phyloP scores from a whole-genome alignment of 2,329 filamentous ascomycete genomes.

The Paecilomyces sp. region DNA sequence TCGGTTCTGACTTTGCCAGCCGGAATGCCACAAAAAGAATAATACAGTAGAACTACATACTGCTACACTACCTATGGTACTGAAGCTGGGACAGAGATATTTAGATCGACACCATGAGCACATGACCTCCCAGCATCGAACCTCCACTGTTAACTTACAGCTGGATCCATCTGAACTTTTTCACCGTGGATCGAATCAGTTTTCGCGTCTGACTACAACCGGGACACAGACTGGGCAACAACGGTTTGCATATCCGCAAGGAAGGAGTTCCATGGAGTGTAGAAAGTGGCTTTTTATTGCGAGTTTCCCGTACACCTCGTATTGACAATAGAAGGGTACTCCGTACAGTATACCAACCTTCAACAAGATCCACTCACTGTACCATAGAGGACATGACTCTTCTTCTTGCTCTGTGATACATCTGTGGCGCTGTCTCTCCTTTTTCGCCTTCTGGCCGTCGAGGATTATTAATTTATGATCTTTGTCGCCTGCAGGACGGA shows the following conservation, averaged over 20 bases:
- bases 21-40: background rate
- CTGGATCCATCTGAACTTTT: background rate
- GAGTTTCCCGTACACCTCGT: too few relatives aligned
- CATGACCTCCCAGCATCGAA: background rate
- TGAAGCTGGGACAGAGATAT: background rate
- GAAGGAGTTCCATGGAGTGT: too few relatives aligned
- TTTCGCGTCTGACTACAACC: background rate
- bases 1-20: background rate
- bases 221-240: background rate
- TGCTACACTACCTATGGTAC: background rate
- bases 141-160: background rate
- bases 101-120: background rate
- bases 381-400: background rate
- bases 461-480: background rate
- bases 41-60: background rate
- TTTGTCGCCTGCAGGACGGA: background rate
- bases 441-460: background rate
- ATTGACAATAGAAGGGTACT: too few relatives aligned
- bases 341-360: too few relatives aligned
- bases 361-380: too few relatives aligned
- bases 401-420: background rate
- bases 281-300: too few relatives aligned
- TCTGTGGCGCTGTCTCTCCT: background rate
- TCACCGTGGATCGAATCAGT: background rate
- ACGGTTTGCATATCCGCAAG: too few relatives aligned